These are phyloP conservation scores for Sicyos edulis DNA, from an alignment of 306 rosid genomes.

Conservation along the genomic window DNA sequence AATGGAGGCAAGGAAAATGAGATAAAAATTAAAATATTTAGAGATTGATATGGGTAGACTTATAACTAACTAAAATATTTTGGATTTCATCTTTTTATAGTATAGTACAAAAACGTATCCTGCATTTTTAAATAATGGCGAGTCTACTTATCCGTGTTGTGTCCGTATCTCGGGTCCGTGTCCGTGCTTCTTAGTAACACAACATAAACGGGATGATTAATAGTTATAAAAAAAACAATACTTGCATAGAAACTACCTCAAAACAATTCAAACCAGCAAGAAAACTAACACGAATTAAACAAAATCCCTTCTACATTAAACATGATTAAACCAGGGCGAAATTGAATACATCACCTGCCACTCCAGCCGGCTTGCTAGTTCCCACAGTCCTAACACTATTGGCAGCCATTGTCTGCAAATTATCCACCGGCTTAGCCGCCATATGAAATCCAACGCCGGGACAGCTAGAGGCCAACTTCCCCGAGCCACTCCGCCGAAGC, in stretches of 20 bases:
- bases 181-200: too few species aligned
- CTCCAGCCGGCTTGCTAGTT: neutral
- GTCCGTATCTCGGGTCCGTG: too few species aligned
- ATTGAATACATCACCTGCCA: slow-evolving; percentile 12
- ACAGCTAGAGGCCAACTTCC: slow-evolving; percentile 32
- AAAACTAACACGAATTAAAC: neutral
- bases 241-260: neutral
- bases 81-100: too few species aligned
- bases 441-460: slow-evolving; percentile 15
- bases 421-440: slow-evolving; percentile 13
- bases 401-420: neutral
- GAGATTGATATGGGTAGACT: too few species aligned
- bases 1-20: too few species aligned
- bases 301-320: neutral
- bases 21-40: too few species aligned
- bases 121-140: too few species aligned
- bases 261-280: neutral
- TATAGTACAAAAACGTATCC: too few species aligned
- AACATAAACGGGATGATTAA: neutral
- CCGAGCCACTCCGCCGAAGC: slow-evolving; percentile 35
- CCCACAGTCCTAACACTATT: neutral
- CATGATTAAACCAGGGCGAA: neutral
- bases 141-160: too few species aligned
- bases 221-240: neutral
- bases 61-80: too few species aligned